phyloP scores from a whole-genome alignment of 352 stramenopile species.

The Globisporangium cystogenes region DNA sequence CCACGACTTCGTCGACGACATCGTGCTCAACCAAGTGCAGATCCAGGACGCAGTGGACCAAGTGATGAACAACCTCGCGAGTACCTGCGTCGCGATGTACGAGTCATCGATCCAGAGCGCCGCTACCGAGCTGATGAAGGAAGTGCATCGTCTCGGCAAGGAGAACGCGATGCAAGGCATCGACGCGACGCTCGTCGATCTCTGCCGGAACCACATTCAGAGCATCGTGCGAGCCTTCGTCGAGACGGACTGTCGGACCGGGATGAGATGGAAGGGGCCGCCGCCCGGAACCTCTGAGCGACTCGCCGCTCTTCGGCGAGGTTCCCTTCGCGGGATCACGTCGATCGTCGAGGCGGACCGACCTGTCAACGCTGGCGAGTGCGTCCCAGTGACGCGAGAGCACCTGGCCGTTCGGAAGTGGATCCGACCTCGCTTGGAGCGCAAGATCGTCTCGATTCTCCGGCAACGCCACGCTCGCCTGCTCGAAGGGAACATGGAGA shows the following conservation, averaged over 20 bases:
- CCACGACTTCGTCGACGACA: conserved; percentile 56
- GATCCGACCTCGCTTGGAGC: conserved; percentile 37
- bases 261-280: conserved; percentile 20
- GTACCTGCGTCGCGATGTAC: conserved; percentile 33
- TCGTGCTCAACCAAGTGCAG: conserved; percentile 36
- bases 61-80: conserved; percentile 45
- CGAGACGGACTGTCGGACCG: conserved; percentile 40
- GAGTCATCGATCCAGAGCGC: conserved; percentile 35
- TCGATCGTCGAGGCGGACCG: not conserved
- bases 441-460: conserved; percentile 36
- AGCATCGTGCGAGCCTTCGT: conserved; percentile 43
- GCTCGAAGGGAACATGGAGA: conserved; percentile 29
- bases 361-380: conserved; percentile 3
- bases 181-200: conserved; percentile 35
- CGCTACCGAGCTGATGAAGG: conserved; percentile 23
- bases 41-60: conserved; percentile 33
- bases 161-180: conserved; percentile 37
- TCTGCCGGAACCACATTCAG: conserved; percentile 56
- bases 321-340: conserved; percentile 2
- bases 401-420: conserved; percentile 39
- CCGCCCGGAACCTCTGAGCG: conserved; percentile 18
- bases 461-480: conserved; percentile 38
- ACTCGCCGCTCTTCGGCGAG: conserved; percentile 18
- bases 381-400: conserved; percentile 26
- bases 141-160: conserved; percentile 21